Conservation (phyloP, 164 flowering plant species). For the Sedum album region DNA sequence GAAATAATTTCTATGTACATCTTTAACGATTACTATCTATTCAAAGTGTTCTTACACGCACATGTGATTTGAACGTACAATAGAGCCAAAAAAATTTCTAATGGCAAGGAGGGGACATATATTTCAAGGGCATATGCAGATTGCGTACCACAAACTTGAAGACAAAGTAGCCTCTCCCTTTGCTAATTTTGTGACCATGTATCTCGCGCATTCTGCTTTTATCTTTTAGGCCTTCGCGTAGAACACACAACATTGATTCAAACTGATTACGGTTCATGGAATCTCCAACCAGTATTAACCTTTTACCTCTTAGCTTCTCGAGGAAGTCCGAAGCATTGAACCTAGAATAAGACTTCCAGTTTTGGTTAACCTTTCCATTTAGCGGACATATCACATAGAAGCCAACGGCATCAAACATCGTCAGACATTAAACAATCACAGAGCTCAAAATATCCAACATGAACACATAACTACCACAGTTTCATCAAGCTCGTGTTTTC, state of each 20-base stretch:
- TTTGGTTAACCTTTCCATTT: background rate
- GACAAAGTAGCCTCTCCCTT: slow-evolving; percentile 77
- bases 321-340: slow-evolving; percentile 83
- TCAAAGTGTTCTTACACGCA: background rate
- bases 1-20: too few species aligned
- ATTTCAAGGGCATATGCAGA: background rate
- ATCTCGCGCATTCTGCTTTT: slow-evolving; percentile 74
- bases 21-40: too few species aligned
- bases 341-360: slow-evolving; percentile 31
- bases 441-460: background rate
- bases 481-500: too few species aligned
- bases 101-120: background rate
- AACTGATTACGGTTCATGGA: slow-evolving; percentile 96
- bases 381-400: too few species aligned
- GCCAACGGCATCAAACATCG: background rate
- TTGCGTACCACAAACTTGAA: slow-evolving; percentile 67
- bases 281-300: slow-evolving; percentile 86
- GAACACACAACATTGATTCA: slow-evolving; percentile 83
- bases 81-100: background rate
- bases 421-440: background rate
- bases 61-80: background rate
- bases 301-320: slow-evolving; percentile 77
- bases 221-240: slow-evolving; percentile 60
- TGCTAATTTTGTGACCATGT: slow-evolving; percentile 75
- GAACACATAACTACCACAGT: too few species aligned